A percentile compares a stretch with the other conserved stretches of the same genome.
Evolutionary conservation across 2,329 filamentous ascomycete species (phyloP).

Genomic region (Claviceps arundinis): DNA sequence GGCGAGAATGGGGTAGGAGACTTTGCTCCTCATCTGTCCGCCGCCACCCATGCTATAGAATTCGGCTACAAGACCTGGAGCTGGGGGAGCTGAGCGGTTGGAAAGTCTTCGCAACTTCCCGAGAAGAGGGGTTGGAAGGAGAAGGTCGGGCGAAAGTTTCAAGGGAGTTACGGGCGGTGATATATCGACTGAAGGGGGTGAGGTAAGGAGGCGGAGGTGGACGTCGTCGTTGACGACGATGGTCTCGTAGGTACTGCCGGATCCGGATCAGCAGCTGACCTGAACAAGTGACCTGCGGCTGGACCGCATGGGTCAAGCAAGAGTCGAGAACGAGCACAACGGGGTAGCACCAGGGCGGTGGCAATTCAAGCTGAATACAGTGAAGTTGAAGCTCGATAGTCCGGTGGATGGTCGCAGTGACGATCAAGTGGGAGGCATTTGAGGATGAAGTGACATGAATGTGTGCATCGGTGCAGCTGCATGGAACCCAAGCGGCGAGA

Average conservation of each 20-base stretch:
- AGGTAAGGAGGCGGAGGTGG: constrained; percentile 7
- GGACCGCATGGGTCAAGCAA: background rate
- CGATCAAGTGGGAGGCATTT: background rate
- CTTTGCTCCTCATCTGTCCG: constrained; percentile 27
- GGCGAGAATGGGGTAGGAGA: constrained; percentile 39
- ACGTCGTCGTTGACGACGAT: constrained; percentile 7
- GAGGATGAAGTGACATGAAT: background rate
- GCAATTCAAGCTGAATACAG: background rate
- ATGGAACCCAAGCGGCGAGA: too few species aligned
- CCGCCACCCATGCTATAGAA: constrained; percentile 38
- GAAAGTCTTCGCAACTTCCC: constrained; percentile 18
- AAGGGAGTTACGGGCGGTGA: constrained; percentile 12
- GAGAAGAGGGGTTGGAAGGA: constrained; percentile 5
- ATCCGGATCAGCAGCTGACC: constrained; percentile 12
- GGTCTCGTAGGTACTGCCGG: constrained; percentile 11
- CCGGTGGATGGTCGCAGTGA: too few species aligned
- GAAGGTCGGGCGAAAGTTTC: constrained; percentile 6
- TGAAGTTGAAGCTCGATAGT: too few species aligned
- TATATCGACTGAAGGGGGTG: constrained; percentile 12
- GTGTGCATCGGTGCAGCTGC: too few species aligned
- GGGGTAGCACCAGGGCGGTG: constrained; percentile 1
- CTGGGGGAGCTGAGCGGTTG: constrained; percentile 25
- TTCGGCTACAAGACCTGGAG: constrained; percentile 17
- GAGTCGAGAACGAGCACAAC: background rate
- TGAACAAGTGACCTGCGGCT: constrained; percentile 3